Evolutionary conservation across 495 filamentous ascomycete genomes (phyloP), one percentile per base, ranked within the genome.

Genomic region (Tuber indicum): DNA sequence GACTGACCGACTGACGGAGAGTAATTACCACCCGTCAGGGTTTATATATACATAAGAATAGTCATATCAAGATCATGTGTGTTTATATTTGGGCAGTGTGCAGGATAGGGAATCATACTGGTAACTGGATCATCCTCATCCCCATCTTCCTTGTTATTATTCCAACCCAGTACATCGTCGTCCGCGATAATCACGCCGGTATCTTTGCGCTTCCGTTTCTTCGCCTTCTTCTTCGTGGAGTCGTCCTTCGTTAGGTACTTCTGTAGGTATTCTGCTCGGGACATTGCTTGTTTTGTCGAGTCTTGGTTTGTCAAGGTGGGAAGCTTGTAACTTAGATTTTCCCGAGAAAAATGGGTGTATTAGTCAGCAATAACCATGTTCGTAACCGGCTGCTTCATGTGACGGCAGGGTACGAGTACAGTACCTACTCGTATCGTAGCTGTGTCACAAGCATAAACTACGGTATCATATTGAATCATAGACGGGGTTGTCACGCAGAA

Each of bases 241-340:
- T 90, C 86, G 84, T 95, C 93, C 45, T 93, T 92, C 7, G 89
- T 93, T 49, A 99, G 91, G 86, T 99, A 99, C 85, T 94, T 97
- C 79, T 94, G 92, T 72, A 99, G 91, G 85, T 98, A 99, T 85
- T 90, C 89, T 43, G 94, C 91, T 79, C 97, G 89, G 70, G 88
- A 86, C 88, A 89, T 89, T 46, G 73, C 77, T 76, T 26, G 52
- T 32, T 71, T 49, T 2, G 39, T 77, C 7, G 6, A 16, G 71
- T 14, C 84, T 86, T 87, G 66, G 70, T 80, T 74, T 72, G 16
- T 47, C 45, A 44, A 0, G 74, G 49, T 19, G 3, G 26, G 14
- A 36, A 36, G 12, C 58, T 66, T 14, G 52, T 1, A n/a, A 16
- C 10, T 6, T 58, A 52, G 47, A 17, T 52, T 62, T 62, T 62